Evolutionary conservation across 1,139 yeast species (phyloP).

Genomic region (Suzukiozyma palmioleophila): DNA sequence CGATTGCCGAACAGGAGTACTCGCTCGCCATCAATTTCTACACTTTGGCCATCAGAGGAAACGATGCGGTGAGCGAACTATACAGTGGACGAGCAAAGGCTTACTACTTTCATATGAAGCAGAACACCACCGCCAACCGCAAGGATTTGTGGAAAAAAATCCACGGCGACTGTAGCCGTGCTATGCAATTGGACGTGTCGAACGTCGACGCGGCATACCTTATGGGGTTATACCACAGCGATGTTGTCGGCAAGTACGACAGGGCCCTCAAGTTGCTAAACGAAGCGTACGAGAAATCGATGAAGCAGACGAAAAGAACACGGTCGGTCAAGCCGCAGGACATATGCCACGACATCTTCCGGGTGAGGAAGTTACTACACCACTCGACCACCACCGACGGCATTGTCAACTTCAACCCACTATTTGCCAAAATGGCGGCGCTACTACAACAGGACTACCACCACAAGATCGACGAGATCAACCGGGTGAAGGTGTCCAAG

Average conservation of each 20-base stretch:
- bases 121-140: slow-evolving; percentile 1
- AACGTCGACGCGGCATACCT: slow-evolving; percentile 21
- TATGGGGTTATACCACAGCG: slow-evolving; percentile 20
- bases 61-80: slow-evolving; percentile 10
- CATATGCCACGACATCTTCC: slow-evolving; percentile 17
- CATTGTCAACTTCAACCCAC: slow-evolving; percentile 8
- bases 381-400: slow-evolving; percentile 14
- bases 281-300: slow-evolving; percentile 26
- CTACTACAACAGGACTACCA: slow-evolving; percentile 18
- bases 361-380: slow-evolving; percentile 11
- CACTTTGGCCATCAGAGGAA: slow-evolving; percentile 14
- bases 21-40: slow-evolving; percentile 16
- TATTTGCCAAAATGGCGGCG: slow-evolving; percentile 20
- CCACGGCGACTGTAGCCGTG: slow-evolving; percentile 24
- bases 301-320: slow-evolving; percentile 19
- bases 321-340: slow-evolving; percentile 13
- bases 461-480: slow-evolving; percentile 11
- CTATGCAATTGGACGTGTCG: slow-evolving; percentile 21
- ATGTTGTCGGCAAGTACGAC: slow-evolving; percentile 19
- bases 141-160: slow-evolving; percentile 15
- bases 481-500: slow-evolving; percentile 10
- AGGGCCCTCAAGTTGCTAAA: slow-evolving; percentile 23
- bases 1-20: slow-evolving; percentile 12
- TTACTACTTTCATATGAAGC: slow-evolving; percentile 11
- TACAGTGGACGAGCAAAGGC: slow-evolving; percentile 17